A percentile compares a stretch with the other conserved stretches of the same genome.
phyloP scores from a whole-genome alignment of 2,329 filamentous ascomycete species.

The Fusarium xyrophilum region DNA sequence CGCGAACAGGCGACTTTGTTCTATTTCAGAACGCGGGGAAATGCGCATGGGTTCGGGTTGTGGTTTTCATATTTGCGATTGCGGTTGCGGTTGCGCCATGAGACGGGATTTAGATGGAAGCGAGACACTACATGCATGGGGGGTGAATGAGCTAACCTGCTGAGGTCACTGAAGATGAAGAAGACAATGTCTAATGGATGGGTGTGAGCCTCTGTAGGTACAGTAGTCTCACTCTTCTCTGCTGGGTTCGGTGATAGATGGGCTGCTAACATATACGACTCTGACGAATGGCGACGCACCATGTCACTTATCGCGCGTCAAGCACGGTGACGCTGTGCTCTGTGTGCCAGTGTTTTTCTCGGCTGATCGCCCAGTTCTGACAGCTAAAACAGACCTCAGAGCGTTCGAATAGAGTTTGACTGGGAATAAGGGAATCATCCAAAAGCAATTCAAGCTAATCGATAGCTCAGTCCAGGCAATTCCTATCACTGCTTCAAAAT shows the following conservation, averaged over 20 bases:
- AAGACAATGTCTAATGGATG: slow-evolving; percentile 10
- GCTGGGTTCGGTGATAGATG: slow-evolving; percentile 13
- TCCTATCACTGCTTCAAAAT: neutral
- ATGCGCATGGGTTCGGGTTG: slow-evolving; percentile 29
- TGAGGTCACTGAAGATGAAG: slow-evolving; percentile 9
- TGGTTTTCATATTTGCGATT: neutral
- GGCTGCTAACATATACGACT: slow-evolving; percentile 19
- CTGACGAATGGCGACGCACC: slow-evolving; percentile 31
- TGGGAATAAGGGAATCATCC: neutral
- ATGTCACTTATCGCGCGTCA: slow-evolving; percentile 38
- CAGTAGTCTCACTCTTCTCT: slow-evolving; percentile 5
- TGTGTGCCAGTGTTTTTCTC: neutral
- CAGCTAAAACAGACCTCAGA: neutral
- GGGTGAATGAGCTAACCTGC: neutral
- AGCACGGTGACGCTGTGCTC: slow-evolving; percentile 2
- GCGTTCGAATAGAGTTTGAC: neutral
- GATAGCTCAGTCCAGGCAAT: neutral
- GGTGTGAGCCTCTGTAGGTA: neutral
- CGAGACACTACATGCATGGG: slow-evolving; percentile 21
- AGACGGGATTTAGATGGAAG: slow-evolving; percentile 21
- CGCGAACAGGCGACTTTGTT: slow-evolving; percentile 24
- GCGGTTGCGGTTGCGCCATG: slow-evolving; percentile 20
- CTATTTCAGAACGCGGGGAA: slow-evolving; percentile 33
- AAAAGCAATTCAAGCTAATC: neutral
- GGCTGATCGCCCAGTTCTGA: slow-evolving; percentile 1